A percentile compares a stretch with the other conserved stretches of the same genome.
phyloP scores from a whole-genome alignment of 805 yeast species.

The Priceomyces fermenticarens region DNA sequence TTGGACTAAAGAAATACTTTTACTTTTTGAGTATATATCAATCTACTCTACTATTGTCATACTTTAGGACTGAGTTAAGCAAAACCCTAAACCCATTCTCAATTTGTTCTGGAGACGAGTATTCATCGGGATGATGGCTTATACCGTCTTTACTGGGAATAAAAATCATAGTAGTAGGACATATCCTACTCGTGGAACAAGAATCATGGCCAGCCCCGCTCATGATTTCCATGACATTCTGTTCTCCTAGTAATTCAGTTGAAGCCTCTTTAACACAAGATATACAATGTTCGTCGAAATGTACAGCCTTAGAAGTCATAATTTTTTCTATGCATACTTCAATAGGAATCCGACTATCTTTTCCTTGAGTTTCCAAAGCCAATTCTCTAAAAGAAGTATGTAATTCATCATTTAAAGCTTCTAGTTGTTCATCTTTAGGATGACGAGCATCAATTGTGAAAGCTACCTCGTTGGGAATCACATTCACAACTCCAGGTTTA shows the following conservation, averaged over 20 bases:
- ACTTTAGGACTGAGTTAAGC: constrained; percentile 41
- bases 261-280: constrained; percentile 54
- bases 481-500: constrained; percentile 63
- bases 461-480: constrained; percentile 58
- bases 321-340: constrained; percentile 36
- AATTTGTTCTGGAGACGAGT: constrained; percentile 61
- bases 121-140: constrained; percentile 66
- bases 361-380: too few species aligned
- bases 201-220: constrained; percentile 80
- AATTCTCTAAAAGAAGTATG: constrained; percentile 35
- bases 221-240: constrained; percentile 43
- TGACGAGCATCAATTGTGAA: constrained; percentile 65
- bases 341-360: constrained; percentile 5
- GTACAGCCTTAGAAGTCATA: constrained; percentile 52
- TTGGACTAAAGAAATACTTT: too few species aligned
- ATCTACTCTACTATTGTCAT: too few species aligned
- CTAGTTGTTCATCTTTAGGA: constrained; percentile 41
- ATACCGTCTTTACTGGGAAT: constrained; percentile 68
- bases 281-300: constrained; percentile 52
- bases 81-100: constrained; percentile 57
- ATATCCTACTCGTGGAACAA: constrained; percentile 50
- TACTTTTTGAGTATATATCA: too few species aligned
- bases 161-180: constrained; percentile 74
- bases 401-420: constrained; percentile 34
- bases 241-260: constrained; percentile 44